These are phyloP conservation scores for Rhizophlyctis rosea DNA, from an alignment of 192 early-diverging fungal genomes.

Conservation along the genomic window DNA sequence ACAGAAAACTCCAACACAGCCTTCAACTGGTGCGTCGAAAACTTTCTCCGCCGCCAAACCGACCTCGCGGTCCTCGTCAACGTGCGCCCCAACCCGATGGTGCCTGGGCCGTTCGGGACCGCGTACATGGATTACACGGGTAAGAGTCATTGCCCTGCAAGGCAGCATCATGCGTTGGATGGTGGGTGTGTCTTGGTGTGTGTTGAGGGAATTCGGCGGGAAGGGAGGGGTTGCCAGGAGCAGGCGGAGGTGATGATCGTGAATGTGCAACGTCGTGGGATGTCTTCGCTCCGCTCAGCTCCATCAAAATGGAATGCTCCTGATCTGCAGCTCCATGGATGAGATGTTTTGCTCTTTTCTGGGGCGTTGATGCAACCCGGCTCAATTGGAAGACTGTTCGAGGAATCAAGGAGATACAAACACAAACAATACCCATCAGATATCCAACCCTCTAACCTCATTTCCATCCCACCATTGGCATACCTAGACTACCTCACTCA, in stretches of 20 bases:
- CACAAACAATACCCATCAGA: too few species aligned
- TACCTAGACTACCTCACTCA: too few species aligned
- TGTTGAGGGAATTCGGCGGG: not conserved
- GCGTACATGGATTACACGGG: slow-evolving; percentile 24
- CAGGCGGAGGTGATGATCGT: not conserved
- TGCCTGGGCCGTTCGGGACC: slow-evolving; percentile 23
- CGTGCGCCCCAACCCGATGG: slow-evolving; percentile 21
- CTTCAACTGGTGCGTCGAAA: slow-evolving; percentile 33
- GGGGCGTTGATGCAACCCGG: too few species aligned
- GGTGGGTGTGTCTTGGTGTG: not conserved
- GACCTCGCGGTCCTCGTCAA: slow-evolving; percentile 43
- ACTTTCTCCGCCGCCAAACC: slow-evolving; percentile 26
- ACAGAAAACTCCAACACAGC: slow-evolving; percentile 26
- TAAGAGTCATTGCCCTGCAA: slow-evolving; percentile 1
- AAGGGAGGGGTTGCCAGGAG: not conserved
- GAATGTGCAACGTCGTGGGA: too few species aligned
- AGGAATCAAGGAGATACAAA: too few species aligned
- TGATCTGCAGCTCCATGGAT: too few species aligned
- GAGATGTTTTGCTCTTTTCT: too few species aligned
- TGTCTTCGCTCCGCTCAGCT: too few species aligned
- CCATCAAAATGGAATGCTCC: too few species aligned
- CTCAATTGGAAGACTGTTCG: too few species aligned
- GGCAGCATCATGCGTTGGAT: not conserved
- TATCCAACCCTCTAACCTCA: too few species aligned
- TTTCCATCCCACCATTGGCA: too few species aligned